Base-by-base conservation (phyloP, 2,329 filamentous ascomycete genomes). In the Talaromyces sp. region DNA sequence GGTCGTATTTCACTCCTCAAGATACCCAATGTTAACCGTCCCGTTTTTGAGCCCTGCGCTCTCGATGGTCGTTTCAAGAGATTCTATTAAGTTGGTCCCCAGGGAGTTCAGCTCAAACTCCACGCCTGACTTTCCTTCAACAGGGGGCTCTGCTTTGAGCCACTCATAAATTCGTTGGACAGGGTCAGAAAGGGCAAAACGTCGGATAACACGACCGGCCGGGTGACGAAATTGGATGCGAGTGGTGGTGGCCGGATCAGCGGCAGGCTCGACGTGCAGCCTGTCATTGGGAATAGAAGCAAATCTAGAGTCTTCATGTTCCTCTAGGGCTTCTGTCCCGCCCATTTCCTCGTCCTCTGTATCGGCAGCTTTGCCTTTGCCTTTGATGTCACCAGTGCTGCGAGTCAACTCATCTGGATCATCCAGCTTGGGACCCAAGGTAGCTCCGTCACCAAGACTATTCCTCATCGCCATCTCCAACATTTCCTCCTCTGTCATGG, bases 401-500 rank as follows among this genome's bases (percentile, higher is more conserved):
- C 90, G 90, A 1, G 94, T 97, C 46, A 97, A 80, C 30, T 90
- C 87, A 72, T 99, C 94, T 0, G 93, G 93, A 62, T 97, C 93
- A 53, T 87, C 82, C 7, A 88, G 78, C 62, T 84, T 86, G 0
- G 67, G 69, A 65, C 65, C 68, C 57, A 65, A 69, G 16, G 71
- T 74, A 32, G 75, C 77, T 29, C 81, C 83, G 36, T 55, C 65
- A 13, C 85, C 86, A 41, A 97, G 77, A 68, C 92, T 97, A 75
- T 95, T 94, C 70, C 92, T 86, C 68, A 99, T 73, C 0, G 94
- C 94, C 83, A 97, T 86, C 72, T 97, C 89, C 62, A 99, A 78
- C 91, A 96, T 96, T 75, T 99, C 92, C 45, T 97, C 92, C 69
- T 99, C 94, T 0, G 91, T 96, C 87, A 99, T 93, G 35, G 89